Conservation (phyloP, 768 basidiomycete species). For the Inosperma sp. region DNA sequence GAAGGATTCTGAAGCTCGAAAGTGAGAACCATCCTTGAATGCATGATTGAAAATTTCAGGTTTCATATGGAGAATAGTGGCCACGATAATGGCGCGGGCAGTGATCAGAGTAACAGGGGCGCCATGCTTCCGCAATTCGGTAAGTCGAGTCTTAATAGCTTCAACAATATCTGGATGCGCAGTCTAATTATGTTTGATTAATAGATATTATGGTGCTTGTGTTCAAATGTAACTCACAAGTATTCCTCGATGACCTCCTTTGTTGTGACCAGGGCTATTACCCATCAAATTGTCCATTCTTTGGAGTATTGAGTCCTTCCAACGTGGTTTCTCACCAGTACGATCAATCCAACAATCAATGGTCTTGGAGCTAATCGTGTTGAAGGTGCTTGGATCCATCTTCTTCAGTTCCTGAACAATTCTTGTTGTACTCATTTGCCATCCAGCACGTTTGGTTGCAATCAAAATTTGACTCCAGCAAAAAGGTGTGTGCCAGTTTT, state of each 20-base stretch:
- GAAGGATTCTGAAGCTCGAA: conserved; percentile 19
- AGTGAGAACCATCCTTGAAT: conserved; percentile 13
- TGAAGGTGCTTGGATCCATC: conserved; percentile 6
- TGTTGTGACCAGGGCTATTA: conserved; percentile 12
- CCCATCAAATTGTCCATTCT: neutral
- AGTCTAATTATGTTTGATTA: neutral
- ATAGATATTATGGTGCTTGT: neutral
- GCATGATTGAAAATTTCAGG: conserved; percentile 8
- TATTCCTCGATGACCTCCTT: conserved; percentile 13
- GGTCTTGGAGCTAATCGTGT: conserved; percentile 1
- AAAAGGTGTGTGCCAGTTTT: neutral
- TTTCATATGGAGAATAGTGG: conserved; percentile 7
- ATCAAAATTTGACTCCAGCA: neutral
- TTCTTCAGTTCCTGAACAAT: conserved; percentile 4
- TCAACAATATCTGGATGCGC: conserved; percentile 12
- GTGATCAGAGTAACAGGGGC: conserved; percentile 10
- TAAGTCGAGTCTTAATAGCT: conserved; percentile 7
- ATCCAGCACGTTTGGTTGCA: neutral
- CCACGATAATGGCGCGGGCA: conserved; percentile 8
- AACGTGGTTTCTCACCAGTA: neutral
- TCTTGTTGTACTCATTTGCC: neutral
- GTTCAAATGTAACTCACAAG: conserved; percentile 6
- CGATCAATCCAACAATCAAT: conserved; percentile 13
- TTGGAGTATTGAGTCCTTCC: neutral
- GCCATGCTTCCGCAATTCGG: neutral